A percentile compares a stretch with the other conserved stretches of the same genome.
Conservation (phyloP, 1,284 basidiomycete species). For the Ceratobasidium sp. region DNA sequence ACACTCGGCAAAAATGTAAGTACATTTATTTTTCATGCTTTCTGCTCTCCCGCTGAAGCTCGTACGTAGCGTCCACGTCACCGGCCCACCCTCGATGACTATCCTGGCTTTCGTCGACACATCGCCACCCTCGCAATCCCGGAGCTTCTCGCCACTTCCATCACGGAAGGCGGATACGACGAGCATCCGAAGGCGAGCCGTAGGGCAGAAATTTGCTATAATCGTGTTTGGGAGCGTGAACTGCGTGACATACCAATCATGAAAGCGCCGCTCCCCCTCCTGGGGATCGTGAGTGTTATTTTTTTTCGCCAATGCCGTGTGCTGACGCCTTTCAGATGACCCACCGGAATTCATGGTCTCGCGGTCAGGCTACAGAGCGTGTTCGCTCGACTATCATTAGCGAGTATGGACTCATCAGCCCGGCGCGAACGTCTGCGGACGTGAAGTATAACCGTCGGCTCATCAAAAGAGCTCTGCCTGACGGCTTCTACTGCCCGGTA, state of each 20-base stretch:
- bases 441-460: not conserved
- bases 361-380: not conserved
- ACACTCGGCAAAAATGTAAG: too few species aligned
- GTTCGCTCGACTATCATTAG: not conserved
- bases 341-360: not conserved
- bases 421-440: not conserved
- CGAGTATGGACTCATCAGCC: not conserved
- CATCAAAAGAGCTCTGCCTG: not conserved
- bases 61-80: not conserved
- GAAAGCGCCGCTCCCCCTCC: not conserved
- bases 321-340: not conserved
- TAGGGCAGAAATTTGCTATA: not conserved
- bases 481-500: not conserved
- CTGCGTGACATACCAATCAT: too few species aligned
- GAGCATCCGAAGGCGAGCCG: not conserved
- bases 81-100: not conserved
- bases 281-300: not conserved
- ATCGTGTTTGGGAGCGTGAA: not conserved
- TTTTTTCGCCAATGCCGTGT: not conserved
- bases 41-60: not conserved
- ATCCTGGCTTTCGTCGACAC: not conserved
- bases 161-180: not conserved
- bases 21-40: too few species aligned
- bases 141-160: not conserved
- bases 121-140: not conserved